Percentiles rank a stretch among this genome's conserved stretches.
phyloP scores from a whole-genome alignment of 768 basidiomycete species.

The Lyophyllum atratum region DNA sequence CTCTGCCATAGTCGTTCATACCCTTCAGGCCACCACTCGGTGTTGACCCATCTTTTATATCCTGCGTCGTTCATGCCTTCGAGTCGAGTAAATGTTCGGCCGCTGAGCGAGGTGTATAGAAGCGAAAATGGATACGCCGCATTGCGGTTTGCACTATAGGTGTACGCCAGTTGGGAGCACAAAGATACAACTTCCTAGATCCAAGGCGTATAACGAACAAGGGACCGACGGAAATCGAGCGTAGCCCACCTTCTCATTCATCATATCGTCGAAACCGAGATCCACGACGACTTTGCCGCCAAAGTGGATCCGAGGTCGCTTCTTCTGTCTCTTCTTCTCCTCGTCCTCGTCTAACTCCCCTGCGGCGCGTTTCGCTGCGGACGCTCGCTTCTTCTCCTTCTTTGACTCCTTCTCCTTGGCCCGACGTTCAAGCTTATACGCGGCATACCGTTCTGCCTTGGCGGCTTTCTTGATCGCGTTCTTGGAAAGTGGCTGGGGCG shows the following conservation, averaged over 20 bases:
- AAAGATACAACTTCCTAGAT: slow-evolving; percentile 88
- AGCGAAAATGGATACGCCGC: slow-evolving; percentile 72
- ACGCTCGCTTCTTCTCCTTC: slow-evolving; percentile 69
- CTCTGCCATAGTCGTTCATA: slow-evolving; percentile 70
- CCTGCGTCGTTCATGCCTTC: slow-evolving; percentile 65
- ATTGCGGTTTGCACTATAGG: slow-evolving; percentile 84
- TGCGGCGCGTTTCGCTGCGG: slow-evolving; percentile 61
- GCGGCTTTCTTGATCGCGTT: slow-evolving; percentile 76
- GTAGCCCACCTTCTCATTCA: slow-evolving; percentile 84
- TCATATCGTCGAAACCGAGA: slow-evolving; percentile 89
- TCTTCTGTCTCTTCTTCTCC: slow-evolving; percentile 38
- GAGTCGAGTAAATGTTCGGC: slow-evolving; percentile 63
- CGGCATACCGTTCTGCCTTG: slow-evolving; percentile 67
- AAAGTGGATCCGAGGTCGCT: slow-evolving; percentile 45
- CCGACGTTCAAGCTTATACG: slow-evolving; percentile 71
- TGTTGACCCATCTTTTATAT: slow-evolving; percentile 78
- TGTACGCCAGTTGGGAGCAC: slow-evolving; percentile 87
- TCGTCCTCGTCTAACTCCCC: slow-evolving; percentile 59
- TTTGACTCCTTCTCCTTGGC: slow-evolving; percentile 76
- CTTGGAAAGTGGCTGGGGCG: slow-evolving; percentile 58
- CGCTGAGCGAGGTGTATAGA: slow-evolving; percentile 80
- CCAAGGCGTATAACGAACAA: slow-evolving; percentile 15
- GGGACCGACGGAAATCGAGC: slow-evolving; percentile 7
- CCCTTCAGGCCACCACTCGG: slow-evolving; percentile 81
- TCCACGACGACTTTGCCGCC: slow-evolving; percentile 79